Base-by-base conservation (phyloP, 1,284 basidiomycete genomes). In the Jaminaea rosea region DNA sequence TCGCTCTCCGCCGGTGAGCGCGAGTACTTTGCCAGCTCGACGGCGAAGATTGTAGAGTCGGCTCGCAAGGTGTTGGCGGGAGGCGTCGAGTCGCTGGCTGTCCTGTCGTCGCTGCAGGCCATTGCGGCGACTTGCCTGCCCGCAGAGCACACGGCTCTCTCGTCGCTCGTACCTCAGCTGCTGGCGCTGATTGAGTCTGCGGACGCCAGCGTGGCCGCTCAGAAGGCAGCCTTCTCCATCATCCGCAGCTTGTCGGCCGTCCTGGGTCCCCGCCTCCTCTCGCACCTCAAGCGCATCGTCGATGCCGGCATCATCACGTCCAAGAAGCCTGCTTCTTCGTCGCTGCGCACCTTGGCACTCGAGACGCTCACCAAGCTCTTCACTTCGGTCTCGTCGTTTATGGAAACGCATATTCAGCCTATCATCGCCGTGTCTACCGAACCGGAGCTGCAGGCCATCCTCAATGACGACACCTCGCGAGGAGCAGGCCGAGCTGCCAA, bases 251-350 rank as follows among this genome's bases (percentile, higher is more conserved):
- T 72, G n/a, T 49, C 64, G n/a, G 46, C 51, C 39, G 56, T 56
- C 29, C 53, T 72, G 9, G 69, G 69, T 10, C 64, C 67, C 3
- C 63, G 69, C 27, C 53, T 70, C n/a, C 64, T 73, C 29, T 64
- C 71, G 17, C 67, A 72, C 39, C 58, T 73, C 17, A 51, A 59
- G 6, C 47, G 48, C 5, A 36, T 71, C 19, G 67, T 69, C 39
- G 53, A 58, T 4, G 56, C 62, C 44, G 57, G 57, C 42, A 32
- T 64, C 21, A 47, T 53, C 2, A 32, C 53, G 10, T 31, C 59
- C 27, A 37, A 44, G 32, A 41, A 50, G n/a, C n/a, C n/a, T n/a
- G 42, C 44, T 39, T 53, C 46, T 21, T 49, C 56, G 13, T 51
- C 52, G 32, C 57, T 63, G 6, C 58, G 56, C 27, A 55, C 51